Evolutionary conservation across 306 rosid genomes (phyloP), one percentile per base, ranked within the genome.

Genomic region (Pyrus pyrifolia): DNA sequence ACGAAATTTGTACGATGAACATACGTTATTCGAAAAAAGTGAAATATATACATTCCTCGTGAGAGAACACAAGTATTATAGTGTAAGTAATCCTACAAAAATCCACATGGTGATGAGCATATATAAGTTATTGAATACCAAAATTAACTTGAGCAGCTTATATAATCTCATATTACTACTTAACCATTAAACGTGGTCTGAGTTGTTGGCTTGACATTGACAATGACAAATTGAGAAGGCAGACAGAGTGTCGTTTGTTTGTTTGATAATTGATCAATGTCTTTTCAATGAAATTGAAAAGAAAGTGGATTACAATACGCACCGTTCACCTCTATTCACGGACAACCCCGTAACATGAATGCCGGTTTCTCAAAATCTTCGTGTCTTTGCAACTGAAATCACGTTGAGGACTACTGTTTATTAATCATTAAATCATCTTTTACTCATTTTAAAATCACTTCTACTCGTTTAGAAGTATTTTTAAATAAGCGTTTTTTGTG

Each of bases 301-400:
- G 13, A 11, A 23, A 25, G 14, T 40, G 53, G 44, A 10, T 3
- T n/a, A n/a, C 35, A 1, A 7, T 0, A 44, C 68, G 45, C 61
- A 49, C 72, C 70, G 72, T 71, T 18, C 74, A 71, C 71, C 75
- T 73, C 15, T 19, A 61, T 17, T 79, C 67, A 31, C 81, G 76
- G 76, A n/a, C 44, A 27, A 19, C 5, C 3, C 23, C 1, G 33
- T n/a, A 71, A 64, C 68, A 67, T 76, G 70, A 72, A 60, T 45
- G 78, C 11, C 79, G 76, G 72, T 72, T 68, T 67, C 42, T 11
- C 7, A 5, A 27, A 29, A 22, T 29, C 1, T 0, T 3, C 6
- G 15, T 9, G n/a, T 17, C 67, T 33, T 57, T 22, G 6, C 45
- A 23, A 22, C 27, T 19, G 17, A 70, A 18, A 25, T 17, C 23